Conservation (phyloP, 2,329 filamentous ascomycete genomes). For the Camptophora hylomeconis region DNA sequence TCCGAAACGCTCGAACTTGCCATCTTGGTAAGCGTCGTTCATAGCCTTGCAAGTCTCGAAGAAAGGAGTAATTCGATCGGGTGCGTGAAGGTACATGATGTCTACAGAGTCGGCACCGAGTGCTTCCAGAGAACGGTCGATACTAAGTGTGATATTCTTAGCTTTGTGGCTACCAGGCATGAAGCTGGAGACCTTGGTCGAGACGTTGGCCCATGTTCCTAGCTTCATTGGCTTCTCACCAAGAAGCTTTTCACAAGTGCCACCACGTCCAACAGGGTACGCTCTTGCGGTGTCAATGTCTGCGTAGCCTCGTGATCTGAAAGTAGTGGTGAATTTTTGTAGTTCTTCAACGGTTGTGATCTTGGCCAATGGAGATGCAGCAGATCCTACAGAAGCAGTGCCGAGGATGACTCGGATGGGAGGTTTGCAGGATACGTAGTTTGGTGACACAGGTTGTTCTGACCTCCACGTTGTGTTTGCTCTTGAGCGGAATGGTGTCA, state of each 20-base stretch:
- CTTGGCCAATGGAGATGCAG: conserved; percentile 17
- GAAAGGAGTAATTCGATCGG: conserved; percentile 31
- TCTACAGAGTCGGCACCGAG: conserved; percentile 17
- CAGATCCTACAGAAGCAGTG: conserved; percentile 18
- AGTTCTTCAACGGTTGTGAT: conserved; percentile 18
- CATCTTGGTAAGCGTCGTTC: conserved; percentile 27
- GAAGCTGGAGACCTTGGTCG: conserved; percentile 18
- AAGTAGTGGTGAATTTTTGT: conserved; percentile 14
- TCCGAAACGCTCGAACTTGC: conserved; percentile 34
- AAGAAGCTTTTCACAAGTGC: conserved; percentile 19
- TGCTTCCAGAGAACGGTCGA: conserved; percentile 17
- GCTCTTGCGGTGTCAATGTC: conserved; percentile 20
- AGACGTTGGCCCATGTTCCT: conserved; percentile 17
- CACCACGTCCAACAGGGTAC: conserved; percentile 18
- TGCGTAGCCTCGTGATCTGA: conserved; percentile 17
- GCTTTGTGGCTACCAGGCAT: conserved; percentile 18
- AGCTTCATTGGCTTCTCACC: conserved; percentile 16
- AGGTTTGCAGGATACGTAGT: conserved; percentile 14
- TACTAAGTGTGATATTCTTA: conserved; percentile 17
- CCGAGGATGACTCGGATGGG: conserved; percentile 18
- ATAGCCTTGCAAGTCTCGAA: conserved; percentile 31
- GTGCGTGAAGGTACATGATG: conserved; percentile 32
- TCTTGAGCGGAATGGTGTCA: conserved; percentile 16
- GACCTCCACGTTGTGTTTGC: conserved; percentile 15
- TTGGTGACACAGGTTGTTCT: conserved; percentile 4